phyloP scores from a whole-genome alignment of 305 asterid genomes.

The Rubia peregrina region DNA sequence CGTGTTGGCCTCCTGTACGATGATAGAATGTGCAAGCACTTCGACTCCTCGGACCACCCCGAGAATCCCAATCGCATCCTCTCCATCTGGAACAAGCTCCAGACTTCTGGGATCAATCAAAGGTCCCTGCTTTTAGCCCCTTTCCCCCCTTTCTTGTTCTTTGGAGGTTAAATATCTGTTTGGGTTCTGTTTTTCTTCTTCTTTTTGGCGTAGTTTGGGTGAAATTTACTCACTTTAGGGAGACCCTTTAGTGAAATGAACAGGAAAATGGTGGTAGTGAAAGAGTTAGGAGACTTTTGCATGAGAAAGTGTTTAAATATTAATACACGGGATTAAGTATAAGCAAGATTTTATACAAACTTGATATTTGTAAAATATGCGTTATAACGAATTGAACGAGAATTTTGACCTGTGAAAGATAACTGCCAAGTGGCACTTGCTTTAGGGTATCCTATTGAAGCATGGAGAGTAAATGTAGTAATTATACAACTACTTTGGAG shows the following conservation, averaged over 20 bases:
- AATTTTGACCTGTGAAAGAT: background rate
- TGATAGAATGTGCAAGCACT: conserved; percentile 75
- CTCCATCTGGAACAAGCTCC: conserved; percentile 67
- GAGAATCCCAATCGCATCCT: conserved; percentile 71
- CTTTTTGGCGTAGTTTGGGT: background rate
- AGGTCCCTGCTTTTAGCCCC: conserved; percentile 33
- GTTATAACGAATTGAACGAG: too few species aligned
- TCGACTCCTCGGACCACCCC: conserved; percentile 47
- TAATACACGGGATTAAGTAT: too few species aligned
- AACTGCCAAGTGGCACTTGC: background rate
- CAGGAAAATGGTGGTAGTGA: background rate
- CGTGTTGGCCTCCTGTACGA: conserved; percentile 83
- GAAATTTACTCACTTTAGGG: background rate
- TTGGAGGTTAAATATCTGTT: background rate
- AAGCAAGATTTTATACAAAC: too few species aligned
- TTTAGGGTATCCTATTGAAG: background rate
- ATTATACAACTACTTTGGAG: background rate
- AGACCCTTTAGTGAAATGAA: background rate
- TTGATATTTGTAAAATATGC: too few species aligned
- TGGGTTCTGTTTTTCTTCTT: background rate
- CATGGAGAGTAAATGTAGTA: background rate
- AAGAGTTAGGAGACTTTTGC: background rate
- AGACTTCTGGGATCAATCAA: conserved; percentile 51
- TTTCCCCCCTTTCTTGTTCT: background rate
- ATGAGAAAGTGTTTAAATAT: background rate